Percentiles rank a stretch among this genome's conserved stretches.
phyloP scores from a whole-genome alignment of 2,329 filamentous ascomycete species.

The Diaporthe velutina region DNA sequence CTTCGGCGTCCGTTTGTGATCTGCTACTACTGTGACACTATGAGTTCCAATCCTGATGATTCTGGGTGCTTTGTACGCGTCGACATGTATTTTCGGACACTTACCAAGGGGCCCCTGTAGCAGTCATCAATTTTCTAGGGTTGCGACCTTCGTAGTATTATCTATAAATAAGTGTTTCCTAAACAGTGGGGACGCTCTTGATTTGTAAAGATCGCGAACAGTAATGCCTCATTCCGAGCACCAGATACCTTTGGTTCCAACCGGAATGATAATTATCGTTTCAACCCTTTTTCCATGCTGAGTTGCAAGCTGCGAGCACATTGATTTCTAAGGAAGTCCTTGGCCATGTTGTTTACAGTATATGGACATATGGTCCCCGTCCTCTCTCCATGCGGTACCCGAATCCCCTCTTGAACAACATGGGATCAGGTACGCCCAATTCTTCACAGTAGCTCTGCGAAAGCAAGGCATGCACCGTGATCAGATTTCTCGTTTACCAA shows the following conservation, averaged over 20 bases:
- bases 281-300: background rate
- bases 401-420: no score
- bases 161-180: background rate
- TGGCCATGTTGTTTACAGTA: no score
- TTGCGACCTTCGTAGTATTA: no score
- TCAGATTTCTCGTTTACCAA: no score
- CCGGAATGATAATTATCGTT: background rate
- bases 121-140: no score
- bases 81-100: background rate
- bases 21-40: background rate
- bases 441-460: background rate
- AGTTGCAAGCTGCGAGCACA: background rate
- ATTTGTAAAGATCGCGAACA: background rate
- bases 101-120: background rate
- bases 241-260: background rate
- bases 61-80: background rate
- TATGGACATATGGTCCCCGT: background rate
- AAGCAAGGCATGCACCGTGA: no score
- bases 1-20: background rate
- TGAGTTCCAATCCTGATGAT: background rate
- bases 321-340: background rate
- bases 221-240: background rate
- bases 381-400: no score
- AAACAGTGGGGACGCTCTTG: background rate
- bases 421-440: no score